These are phyloP conservation scores for Fusarium musae DNA, from an alignment of 2,329 filamentous ascomycete genomes.

Conservation along the genomic window DNA sequence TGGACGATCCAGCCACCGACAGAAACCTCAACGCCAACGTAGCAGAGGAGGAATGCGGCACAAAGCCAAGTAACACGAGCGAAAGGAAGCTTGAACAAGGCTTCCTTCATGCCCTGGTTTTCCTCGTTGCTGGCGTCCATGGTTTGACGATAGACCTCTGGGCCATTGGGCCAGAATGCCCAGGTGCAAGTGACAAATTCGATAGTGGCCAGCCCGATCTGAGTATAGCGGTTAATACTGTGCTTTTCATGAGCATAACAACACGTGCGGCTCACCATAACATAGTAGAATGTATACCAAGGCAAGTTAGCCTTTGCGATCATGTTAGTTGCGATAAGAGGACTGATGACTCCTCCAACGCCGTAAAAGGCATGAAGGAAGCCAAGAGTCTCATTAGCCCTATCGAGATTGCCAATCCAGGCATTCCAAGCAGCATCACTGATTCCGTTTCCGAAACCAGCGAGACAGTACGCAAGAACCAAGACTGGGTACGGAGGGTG, in stretches of 20 bases:
- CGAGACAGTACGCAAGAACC: constrained; percentile 71
- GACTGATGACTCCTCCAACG: constrained; percentile 73
- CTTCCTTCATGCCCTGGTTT: constrained; percentile 34
- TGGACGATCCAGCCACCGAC: constrained; percentile 86
- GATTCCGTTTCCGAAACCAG: constrained; percentile 77
- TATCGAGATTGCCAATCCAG: constrained; percentile 72
- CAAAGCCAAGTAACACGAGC: constrained; percentile 74
- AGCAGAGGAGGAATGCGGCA: constrained; percentile 77
- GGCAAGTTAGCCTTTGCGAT: constrained; percentile 68
- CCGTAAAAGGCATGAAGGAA: constrained; percentile 77
- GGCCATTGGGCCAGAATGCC: constrained; percentile 72
- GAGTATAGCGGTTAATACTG: constrained; percentile 45
- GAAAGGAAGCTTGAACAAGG: constrained; percentile 55
- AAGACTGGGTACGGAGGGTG: constrained; percentile 77
- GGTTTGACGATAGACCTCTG: constrained; percentile 60
- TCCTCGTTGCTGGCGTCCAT: constrained; percentile 46
- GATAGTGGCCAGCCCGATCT: constrained; percentile 26
- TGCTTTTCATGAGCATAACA: constrained; percentile 55
- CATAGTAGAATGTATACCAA: constrained; percentile 81
- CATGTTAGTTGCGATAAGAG: constrained; percentile 76
- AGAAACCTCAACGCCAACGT: constrained; percentile 80
- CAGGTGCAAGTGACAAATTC: constrained; percentile 52
- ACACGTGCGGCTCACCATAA: constrained; percentile 66
- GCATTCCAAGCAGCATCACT: constrained; percentile 67
- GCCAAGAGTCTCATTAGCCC: constrained; percentile 75